These are phyloP conservation scores for Berberis vulgaris DNA, from an alignment of 164 flowering plant species.

Conservation along the genomic window DNA sequence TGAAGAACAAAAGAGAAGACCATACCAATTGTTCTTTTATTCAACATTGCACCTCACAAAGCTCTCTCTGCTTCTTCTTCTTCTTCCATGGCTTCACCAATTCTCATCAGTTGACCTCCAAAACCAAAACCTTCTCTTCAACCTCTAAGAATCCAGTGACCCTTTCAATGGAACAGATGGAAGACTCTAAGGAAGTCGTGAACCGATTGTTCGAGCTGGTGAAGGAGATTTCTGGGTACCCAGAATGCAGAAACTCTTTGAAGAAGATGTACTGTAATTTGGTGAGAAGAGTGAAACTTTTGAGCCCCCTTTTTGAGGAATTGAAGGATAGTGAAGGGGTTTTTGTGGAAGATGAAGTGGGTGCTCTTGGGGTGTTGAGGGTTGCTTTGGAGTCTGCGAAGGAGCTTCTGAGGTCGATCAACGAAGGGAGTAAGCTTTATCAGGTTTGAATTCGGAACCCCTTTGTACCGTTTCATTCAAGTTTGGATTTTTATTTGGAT, in stretches of 20 bases:
- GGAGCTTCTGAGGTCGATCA: slow-evolving; percentile 44
- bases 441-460: slow-evolving; percentile 32
- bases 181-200: slow-evolving; percentile 16
- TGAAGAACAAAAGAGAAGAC: too few relatives aligned
- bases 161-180: slow-evolving; percentile 6
- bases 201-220: slow-evolving; percentile 28
- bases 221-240: slow-evolving; percentile 44
- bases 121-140: too few relatives aligned
- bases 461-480: not conserved
- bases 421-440: slow-evolving; percentile 63
- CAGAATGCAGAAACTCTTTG: slow-evolving; percentile 45
- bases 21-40: too few relatives aligned
- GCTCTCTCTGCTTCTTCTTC: too few relatives aligned
- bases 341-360: slow-evolving; percentile 23
- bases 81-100: too few relatives aligned
- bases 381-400: slow-evolving; percentile 41
- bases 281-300: slow-evolving; percentile 67
- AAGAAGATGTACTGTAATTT: slow-evolving; percentile 58
- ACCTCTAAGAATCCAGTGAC: too few relatives aligned
- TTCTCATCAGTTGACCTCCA: too few relatives aligned
- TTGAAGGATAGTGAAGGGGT: slow-evolving; percentile 36
- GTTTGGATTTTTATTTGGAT: not conserved
- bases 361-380: slow-evolving; percentile 34
- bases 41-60: too few relatives aligned
- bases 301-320: slow-evolving; percentile 85